A percentile compares a stretch with the other conserved stretches of the same genome.
These are phyloP conservation scores for Auricularia cornea DNA, from an alignment of 768 basidiomycete genomes.

Conservation along the genomic window DNA sequence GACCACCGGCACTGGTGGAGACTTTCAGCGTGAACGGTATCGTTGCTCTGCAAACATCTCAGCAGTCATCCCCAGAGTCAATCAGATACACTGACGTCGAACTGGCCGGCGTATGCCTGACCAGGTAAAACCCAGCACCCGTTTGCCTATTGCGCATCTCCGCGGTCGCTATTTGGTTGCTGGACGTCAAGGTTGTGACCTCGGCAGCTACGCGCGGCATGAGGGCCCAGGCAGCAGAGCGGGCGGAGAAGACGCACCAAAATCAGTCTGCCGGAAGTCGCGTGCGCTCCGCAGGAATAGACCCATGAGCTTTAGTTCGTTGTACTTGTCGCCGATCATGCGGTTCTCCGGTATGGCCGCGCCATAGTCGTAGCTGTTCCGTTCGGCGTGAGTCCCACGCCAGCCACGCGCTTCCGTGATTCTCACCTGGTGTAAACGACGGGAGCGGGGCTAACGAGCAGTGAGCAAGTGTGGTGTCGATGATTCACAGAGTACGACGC, in stretches of 20 bases:
- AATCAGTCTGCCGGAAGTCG: constrained; percentile 41
- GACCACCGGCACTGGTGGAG: constrained; percentile 39
- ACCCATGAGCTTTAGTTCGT: constrained; percentile 6
- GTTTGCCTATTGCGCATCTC: constrained; percentile 10
- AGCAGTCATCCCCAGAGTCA: neutral
- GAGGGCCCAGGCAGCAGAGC: neutral
- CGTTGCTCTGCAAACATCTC: constrained; percentile 26
- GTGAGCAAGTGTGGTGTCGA: constrained; percentile 48
- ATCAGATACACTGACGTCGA: neutral
- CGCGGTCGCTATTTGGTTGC: neutral
- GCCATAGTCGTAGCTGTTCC: constrained; percentile 61
- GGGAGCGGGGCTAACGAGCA: constrained; percentile 19
- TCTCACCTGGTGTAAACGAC: neutral
- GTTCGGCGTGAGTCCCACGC: too few species aligned
- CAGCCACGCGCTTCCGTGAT: too few species aligned
- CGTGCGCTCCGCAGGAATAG: constrained; percentile 58
- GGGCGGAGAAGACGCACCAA: neutral
- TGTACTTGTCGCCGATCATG: constrained; percentile 43
- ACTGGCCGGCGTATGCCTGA: constrained; percentile 4
- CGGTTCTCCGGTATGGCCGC: constrained; percentile 45
- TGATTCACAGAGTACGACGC: constrained; percentile 22
- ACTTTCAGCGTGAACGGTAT: constrained; percentile 54
- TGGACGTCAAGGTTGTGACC: neutral
- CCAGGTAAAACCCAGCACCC: constrained; percentile 10
- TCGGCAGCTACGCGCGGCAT: neutral